Evolutionary conservation across 1,139 yeast species (phyloP).

Genomic region (Saccharomyces hybrid): DNA sequence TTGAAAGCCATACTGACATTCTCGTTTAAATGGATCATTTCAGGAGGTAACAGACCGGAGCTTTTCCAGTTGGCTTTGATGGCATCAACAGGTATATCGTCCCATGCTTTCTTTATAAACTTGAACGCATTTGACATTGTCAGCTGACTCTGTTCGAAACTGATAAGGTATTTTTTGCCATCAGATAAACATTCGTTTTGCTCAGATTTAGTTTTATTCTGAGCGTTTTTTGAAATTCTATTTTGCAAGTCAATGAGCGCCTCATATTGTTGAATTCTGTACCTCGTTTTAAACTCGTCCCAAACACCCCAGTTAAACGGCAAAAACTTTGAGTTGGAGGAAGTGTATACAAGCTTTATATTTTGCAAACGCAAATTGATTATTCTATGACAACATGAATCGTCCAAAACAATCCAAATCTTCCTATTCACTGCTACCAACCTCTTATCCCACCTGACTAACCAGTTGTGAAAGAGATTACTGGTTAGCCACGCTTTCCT

Average conservation of each 20-base stretch:
- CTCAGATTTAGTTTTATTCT: neutral
- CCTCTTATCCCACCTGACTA: constrained; percentile 53
- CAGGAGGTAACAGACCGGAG: constrained; percentile 35
- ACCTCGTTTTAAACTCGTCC: constrained; percentile 53
- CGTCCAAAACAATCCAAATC: constrained; percentile 50
- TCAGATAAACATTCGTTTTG: constrained; percentile 15
- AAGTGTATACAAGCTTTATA: constrained; percentile 40
- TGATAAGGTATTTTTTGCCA: constrained; percentile 16
- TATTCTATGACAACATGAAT: constrained; percentile 56
- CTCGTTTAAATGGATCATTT: constrained; percentile 24
- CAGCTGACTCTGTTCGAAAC: constrained; percentile 37
- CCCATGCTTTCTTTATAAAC: constrained; percentile 53
- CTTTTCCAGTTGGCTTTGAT: constrained; percentile 50
- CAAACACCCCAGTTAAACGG: constrained; percentile 62
- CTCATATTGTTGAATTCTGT: constrained; percentile 52
- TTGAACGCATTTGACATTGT: constrained; percentile 52
- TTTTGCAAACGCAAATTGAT: constrained; percentile 49
- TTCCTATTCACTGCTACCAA: constrained; percentile 40
- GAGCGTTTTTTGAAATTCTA: constrained; percentile 12
- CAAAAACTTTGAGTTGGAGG: constrained; percentile 38
- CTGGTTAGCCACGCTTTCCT: constrained; percentile 60
- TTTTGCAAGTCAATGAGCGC: constrained; percentile 38
- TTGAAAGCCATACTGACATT: constrained; percentile 31
- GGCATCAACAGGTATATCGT: constrained; percentile 39
- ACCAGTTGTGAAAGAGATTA: constrained; percentile 55